phyloP scores from a whole-genome alignment of 192 early-diverging fungal genomes.

The Coemansia pectinata region DNA sequence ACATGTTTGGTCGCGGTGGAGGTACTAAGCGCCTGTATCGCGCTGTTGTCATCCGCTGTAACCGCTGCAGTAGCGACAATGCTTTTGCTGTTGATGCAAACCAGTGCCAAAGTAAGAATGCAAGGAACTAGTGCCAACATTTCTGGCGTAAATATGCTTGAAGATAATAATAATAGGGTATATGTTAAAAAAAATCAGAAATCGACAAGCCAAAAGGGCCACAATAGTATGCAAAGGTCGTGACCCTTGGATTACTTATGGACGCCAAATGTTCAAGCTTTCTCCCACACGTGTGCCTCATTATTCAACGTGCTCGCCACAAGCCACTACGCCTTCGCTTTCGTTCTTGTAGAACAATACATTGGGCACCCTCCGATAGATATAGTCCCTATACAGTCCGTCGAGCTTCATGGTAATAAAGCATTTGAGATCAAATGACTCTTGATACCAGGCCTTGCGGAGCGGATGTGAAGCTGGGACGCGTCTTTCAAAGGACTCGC shows the following conservation, averaged over 20 bases:
- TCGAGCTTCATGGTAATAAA: constrained; percentile 69
- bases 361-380: constrained; percentile 52
- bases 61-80: background rate
- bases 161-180: background rate
- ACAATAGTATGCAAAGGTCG: background rate
- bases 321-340: constrained; percentile 20
- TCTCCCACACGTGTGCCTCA: background rate
- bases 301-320: background rate
- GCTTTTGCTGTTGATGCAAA: background rate
- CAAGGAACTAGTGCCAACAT: background rate
- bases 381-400: constrained; percentile 64
- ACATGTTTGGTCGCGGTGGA: background rate
- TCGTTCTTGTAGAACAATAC: constrained; percentile 43
- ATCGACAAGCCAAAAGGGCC: background rate
- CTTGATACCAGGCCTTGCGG: constrained; percentile 53
- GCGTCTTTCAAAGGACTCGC: constrained; percentile 47
- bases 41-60: background rate
- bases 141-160: background rate
- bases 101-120: background rate
- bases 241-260: background rate
- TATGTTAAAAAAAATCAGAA: background rate
- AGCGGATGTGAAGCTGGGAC: constrained; percentile 54
- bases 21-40: background rate
- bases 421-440: constrained; percentile 59
- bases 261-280: background rate